Evolutionary conservation across 257 asterid genomes (phyloP).

Genomic region (Avicennia marina): DNA sequence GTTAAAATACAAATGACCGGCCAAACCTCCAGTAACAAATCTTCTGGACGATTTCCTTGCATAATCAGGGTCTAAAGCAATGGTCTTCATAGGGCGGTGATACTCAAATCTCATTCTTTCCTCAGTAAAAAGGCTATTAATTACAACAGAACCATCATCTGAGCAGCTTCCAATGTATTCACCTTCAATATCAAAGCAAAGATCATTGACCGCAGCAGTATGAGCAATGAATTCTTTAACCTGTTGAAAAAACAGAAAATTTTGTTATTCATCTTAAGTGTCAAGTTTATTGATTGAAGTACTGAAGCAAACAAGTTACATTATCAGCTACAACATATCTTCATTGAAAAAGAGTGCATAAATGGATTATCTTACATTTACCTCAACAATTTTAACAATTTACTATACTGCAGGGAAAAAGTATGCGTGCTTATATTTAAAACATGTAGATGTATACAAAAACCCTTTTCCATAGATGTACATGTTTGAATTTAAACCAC

Average conservation of each 20-base stretch:
- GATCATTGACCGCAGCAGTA: constrained; percentile 93
- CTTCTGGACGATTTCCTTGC: constrained; percentile 84
- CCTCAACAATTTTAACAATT: too few species aligned
- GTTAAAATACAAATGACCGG: constrained; percentile 81
- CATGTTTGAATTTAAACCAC: not conserved
- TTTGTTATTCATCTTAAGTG: constrained; percentile 20
- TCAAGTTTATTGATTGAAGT: not conserved
- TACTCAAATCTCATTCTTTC: constrained; percentile 90
- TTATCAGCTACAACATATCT: constrained; percentile 9
- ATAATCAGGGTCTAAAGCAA: constrained; percentile 95
- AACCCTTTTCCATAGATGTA: not conserved
- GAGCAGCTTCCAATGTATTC: constrained; percentile 99
- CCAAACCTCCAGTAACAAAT: constrained; percentile 97
- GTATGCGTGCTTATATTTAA: not conserved
- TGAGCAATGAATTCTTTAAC: constrained; percentile 83
- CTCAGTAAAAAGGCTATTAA: constrained; percentile 83
- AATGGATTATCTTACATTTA: too few species aligned
- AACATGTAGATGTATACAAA: too few species aligned
- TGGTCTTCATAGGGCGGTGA: constrained; percentile 93
- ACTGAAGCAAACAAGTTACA: constrained; percentile 8
- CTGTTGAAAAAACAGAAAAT: constrained; percentile 38
- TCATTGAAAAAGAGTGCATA: not conserved
- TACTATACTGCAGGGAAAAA: too few species aligned
- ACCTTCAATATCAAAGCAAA: constrained; percentile 89
- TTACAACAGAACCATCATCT: constrained; percentile 93